Evolutionary conservation across 495 filamentous ascomycete species (phyloP), one percentile per base, ranked within the genome.

Genomic region (Xylaria intraflava): DNA sequence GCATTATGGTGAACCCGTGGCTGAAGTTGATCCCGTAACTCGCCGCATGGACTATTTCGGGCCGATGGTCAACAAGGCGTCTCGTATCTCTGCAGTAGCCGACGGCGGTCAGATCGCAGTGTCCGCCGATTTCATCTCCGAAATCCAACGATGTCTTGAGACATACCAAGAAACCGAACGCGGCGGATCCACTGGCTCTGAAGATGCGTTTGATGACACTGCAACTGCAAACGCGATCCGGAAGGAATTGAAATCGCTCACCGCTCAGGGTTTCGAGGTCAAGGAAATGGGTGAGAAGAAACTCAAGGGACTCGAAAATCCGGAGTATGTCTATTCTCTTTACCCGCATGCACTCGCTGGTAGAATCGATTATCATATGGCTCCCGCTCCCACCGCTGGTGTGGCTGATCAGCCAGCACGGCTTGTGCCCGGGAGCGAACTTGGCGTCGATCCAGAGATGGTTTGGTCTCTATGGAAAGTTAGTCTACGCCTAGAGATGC

Each of bases 31-130:
- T 67, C 92, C 93, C 0, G 88, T 99, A 6, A 99, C 93, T 9
- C 84, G 89, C 43, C 90, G 93, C 36, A 99, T 99, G 93, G 93
- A 99, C 65, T 99, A 99, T 69, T 97, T 96, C 68, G 93, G 93
- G 8, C 93, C 94, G 1, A 97, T 99, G 89, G 93, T 99, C 56
- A 99, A 99, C 69, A 88, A 92, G 55, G 89, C 93, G 0, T 86
- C 91, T 44, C 85, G 93, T 68, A 93, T 99, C 46, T 92, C 88
- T 6, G 83, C 87, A 33, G 89, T 89, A 46, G 93, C 93, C n/a
- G 93, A 99, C 65, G 93, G 93, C 35, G 93, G 93, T 2, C 91
- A 99, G 69, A 95, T 97, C 48, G 92, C 91, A 10, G 92, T 96
- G 1, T 96, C 90, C 1, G 86, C 90, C 2, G 93, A 99, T 66